phyloP scores from a whole-genome alignment of 176 grass and related monocot species.

The Pontederia paniculata region DNA sequence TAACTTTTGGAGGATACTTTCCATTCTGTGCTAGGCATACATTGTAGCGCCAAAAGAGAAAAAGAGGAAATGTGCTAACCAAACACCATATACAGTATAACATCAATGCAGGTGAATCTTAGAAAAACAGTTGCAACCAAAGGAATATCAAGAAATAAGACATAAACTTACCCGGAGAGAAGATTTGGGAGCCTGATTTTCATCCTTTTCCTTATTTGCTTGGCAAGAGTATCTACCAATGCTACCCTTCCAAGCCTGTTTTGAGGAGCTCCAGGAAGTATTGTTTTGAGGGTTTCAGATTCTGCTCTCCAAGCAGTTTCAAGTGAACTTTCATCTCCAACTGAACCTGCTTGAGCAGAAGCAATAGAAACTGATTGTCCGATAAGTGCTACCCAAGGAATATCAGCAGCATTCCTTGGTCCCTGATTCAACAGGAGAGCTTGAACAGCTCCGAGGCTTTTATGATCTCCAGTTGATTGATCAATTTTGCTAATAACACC shows the following conservation, averaged over 20 bases:
- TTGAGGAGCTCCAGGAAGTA: constrained; percentile 48
- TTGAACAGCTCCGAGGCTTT: constrained; percentile 61
- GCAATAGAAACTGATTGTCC: constrained; percentile 52
- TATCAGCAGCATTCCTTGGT: constrained; percentile 52
- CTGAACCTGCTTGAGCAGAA: constrained; percentile 42
- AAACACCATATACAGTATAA: too few species aligned
- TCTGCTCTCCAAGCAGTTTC: constrained; percentile 71
- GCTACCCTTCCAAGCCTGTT: constrained; percentile 61
- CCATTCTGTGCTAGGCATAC: too few species aligned
- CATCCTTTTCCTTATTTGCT: constrained; percentile 58
- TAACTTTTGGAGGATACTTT: too few species aligned
- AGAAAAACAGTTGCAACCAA: too few species aligned
- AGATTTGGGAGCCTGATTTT: constrained; percentile 54
- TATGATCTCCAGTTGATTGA: constrained; percentile 64
- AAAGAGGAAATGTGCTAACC: too few species aligned
- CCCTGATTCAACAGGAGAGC: constrained; percentile 56
- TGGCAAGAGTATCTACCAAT: constrained; percentile 69
- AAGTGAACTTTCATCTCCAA: constrained; percentile 45
- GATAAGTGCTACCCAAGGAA: constrained; percentile 62
- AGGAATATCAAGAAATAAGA: background rate
- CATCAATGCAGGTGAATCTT: too few species aligned
- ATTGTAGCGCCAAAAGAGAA: too few species aligned
- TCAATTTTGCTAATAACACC: constrained; percentile 81
- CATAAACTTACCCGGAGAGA: constrained; percentile 46
- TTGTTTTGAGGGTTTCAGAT: constrained; percentile 54